These are phyloP conservation scores for Fusarium caatingaense DNA, from an alignment of 2,329 filamentous ascomycete genomes.

Conservation along the genomic window DNA sequence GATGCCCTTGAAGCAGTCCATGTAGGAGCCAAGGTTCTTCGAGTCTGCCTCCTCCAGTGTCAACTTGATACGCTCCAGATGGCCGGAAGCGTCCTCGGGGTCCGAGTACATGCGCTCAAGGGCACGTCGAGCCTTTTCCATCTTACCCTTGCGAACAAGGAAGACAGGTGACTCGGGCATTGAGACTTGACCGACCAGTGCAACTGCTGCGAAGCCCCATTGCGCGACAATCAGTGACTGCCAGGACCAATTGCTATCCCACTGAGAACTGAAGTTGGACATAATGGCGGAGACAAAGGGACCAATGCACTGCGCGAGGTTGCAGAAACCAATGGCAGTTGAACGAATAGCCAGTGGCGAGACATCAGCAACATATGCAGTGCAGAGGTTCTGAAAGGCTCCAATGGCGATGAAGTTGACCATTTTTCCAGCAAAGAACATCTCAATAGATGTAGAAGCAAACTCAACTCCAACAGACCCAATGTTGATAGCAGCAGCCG, in stretches of 20 bases:
- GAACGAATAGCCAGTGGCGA: constrained; percentile 54
- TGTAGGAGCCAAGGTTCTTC: constrained; percentile 51
- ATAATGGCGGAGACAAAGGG: constrained; percentile 55
- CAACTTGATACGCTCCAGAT: constrained; percentile 58
- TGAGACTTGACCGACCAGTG: constrained; percentile 48
- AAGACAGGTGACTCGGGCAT: constrained; percentile 65
- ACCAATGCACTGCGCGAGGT: constrained; percentile 55
- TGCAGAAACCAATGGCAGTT: constrained; percentile 51
- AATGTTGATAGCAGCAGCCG: constrained; percentile 43
- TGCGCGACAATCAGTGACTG: constrained; percentile 55
- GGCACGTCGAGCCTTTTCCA: constrained; percentile 25
- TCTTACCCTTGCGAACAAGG: constrained; percentile 56
- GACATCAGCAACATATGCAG: constrained; percentile 54
- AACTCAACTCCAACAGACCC: constrained; percentile 48
- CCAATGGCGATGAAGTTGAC: constrained; percentile 50
- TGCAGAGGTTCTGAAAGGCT: constrained; percentile 53
- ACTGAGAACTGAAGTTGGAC: constrained; percentile 51
- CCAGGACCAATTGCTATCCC: constrained; percentile 55
- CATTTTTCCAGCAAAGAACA: constrained; percentile 49
- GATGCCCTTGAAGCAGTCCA: constrained; percentile 57
- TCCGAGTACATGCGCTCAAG: constrained; percentile 60
- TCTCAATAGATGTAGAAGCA: constrained; percentile 44
- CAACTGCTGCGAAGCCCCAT: constrained; percentile 54
- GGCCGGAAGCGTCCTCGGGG: constrained; percentile 52
- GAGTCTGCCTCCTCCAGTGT: constrained; percentile 58